Evolutionary conservation across 164 flowering plant species (phyloP).

Genomic region (Dillenia turbinata): DNA sequence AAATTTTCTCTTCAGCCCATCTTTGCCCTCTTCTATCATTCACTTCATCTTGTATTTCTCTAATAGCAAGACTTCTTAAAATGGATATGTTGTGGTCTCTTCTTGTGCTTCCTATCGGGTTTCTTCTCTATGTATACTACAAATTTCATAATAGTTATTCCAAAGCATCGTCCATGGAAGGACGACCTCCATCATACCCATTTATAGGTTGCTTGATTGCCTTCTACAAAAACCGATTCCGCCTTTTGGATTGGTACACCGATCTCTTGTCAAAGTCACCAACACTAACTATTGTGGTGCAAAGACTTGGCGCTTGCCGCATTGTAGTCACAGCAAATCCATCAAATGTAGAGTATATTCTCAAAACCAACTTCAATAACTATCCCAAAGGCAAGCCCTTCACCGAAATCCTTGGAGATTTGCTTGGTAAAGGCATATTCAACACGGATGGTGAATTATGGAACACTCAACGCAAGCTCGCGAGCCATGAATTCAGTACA

Average conservation of each 20-base stretch:
- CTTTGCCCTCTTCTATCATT: too few relatives aligned
- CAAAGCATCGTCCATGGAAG: too few relatives aligned
- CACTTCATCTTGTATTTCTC: too few relatives aligned
- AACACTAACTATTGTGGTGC: conserved; percentile 47
- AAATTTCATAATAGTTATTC: too few relatives aligned
- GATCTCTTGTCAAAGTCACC: conserved; percentile 51
- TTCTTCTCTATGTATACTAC: too few relatives aligned
- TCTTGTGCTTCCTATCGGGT: too few relatives aligned
- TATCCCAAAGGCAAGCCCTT: conserved; percentile 85
- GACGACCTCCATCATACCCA: conserved; percentile 48
- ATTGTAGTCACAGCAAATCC: conserved; percentile 82
- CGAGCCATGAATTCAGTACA: conserved; percentile 65
- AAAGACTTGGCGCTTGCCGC: conserved; percentile 52
- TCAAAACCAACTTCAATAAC: conserved; percentile 64
- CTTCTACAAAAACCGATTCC: conserved; percentile 51
- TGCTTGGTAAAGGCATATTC: conserved; percentile 83
- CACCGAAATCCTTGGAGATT: conserved; percentile 73
- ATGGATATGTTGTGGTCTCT: too few relatives aligned
- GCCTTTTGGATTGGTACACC: conserved; percentile 81
- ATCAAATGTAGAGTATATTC: conserved; percentile 68
- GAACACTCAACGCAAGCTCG: conserved; percentile 66
- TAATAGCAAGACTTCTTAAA: too few relatives aligned
- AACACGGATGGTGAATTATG: conserved; percentile 78
- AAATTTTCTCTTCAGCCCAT: too few relatives aligned
- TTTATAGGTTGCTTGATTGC: conserved; percentile 59